Base-by-base conservation (phyloP, 352 stramenopile genomes). In the Globisporangium spinosum region DNA sequence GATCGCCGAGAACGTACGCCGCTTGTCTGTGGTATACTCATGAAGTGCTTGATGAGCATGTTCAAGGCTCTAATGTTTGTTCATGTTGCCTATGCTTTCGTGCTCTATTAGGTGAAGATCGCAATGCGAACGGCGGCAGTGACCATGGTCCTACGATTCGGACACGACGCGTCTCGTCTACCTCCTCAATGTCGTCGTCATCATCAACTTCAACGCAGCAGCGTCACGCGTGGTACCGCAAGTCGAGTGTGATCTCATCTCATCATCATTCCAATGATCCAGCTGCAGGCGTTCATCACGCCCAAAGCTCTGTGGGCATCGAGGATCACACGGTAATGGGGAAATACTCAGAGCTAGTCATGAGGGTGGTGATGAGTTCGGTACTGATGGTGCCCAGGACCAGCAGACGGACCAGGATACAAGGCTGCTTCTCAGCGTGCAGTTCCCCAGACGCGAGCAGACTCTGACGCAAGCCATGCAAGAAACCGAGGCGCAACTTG, bases 1-100 rank as follows among this genome's bases (percentile, higher is more conserved):
- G 23, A 75, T 91, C 63, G 62, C 70, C 3, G 69, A 76, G n/a
- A 77, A 89, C 23, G 83, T 91, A 63, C 40, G 66, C 57, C 10
- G 29, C 29, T 32, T 32, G 29, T 32, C 4, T 32, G 29, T 32
- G 29, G 0, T 32, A 32, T 32, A 32, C 29, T 32, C 29, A 32
- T 4, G 29, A 8, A 32, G 29, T 4, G 29, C 29, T 32, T 32
- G 29, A 32, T 32, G 29, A 32, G 29, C 29, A 32, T 32, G 29
- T 8, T 32, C 29, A 32, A 32, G 29, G 29, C 29, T 32, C 29
- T 32, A 32, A 32, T 32, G 29, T 32, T 32, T 32, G 29, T 32
- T 45, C 8, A 20, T 51, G 17, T 4, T 23, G 17, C 2, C 8
- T 25, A 4, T 13, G 10, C 3, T 34, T 45, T 20, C 8, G 3